A percentile compares a stretch with the other conserved stretches of the same genome.
Conservation (phyloP, 495 filamentous ascomycete genomes). For the Hypoxylon intermedium region DNA sequence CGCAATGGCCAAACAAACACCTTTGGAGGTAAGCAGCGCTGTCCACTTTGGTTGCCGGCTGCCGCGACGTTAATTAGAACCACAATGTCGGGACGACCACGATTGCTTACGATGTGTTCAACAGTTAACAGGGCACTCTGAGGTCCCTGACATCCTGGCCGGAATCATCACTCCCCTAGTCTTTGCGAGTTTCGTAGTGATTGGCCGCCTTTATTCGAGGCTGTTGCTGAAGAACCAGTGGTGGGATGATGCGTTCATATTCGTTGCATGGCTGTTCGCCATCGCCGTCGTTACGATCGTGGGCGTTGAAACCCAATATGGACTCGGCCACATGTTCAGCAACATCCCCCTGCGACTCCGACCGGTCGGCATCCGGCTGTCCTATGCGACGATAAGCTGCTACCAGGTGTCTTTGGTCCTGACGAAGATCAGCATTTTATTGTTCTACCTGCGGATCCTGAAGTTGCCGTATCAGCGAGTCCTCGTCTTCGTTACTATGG, state of each 20-base stretch:
- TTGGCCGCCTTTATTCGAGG: conserved; percentile 35
- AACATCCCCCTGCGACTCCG: conserved; percentile 32
- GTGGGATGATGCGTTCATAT: conserved; percentile 35
- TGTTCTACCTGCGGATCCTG: conserved; percentile 53
- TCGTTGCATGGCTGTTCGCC: conserved; percentile 35
- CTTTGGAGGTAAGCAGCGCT: conserved; percentile 24
- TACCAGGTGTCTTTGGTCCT: conserved; percentile 49
- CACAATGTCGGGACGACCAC: conserved; percentile 16
- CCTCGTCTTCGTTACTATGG: conserved; percentile 45
- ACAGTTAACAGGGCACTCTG: conserved; percentile 29
- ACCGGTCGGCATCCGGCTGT: conserved; percentile 32
- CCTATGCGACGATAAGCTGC: conserved; percentile 30
- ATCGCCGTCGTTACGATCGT: conserved; percentile 32
- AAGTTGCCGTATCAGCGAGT: conserved; percentile 37
- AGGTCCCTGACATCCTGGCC: conserved; percentile 30
- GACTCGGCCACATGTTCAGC: conserved; percentile 32
- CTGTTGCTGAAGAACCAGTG: conserved; percentile 31
- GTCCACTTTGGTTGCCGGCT: conserved; percentile 8
- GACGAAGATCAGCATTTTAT: conserved; percentile 50
- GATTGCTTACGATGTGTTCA: conserved; percentile 1
- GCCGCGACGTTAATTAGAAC: conserved; percentile 4
- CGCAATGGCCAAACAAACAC: conserved; percentile 15
- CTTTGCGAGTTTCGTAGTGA: conserved; percentile 30
- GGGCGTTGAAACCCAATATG: conserved; percentile 30
- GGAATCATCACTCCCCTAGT: conserved; percentile 32